Conservation (phyloP, 306 rosid species). For the Cicer judaicum region DNA sequence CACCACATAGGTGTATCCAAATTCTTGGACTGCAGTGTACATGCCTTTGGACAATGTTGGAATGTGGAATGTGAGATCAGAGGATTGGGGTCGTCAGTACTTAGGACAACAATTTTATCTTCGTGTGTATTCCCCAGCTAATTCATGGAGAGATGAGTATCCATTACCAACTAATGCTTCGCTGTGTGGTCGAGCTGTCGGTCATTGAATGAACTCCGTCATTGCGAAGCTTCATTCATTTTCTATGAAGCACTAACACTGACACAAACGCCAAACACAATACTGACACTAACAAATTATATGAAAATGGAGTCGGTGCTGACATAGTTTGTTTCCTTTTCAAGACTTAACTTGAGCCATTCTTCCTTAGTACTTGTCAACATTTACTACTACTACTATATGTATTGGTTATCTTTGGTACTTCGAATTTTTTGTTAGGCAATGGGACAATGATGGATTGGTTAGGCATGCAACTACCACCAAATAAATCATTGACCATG, state of each 20-base stretch:
- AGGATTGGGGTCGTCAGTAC: conserved; percentile 81
- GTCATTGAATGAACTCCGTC: conserved; percentile 34
- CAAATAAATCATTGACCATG: too few species aligned
- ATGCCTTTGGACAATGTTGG: conserved; percentile 95
- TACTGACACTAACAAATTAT: too few species aligned
- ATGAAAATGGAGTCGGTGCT: background rate
- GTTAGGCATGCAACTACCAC: background rate
- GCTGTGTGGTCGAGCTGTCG: conserved; percentile 66
- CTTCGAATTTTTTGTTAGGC: background rate
- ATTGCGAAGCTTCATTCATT: background rate
- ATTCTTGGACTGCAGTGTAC: conserved; percentile 86
- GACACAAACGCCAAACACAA: background rate
- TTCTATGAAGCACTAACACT: background rate
- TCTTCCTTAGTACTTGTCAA: conserved; percentile 1
- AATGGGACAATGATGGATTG: background rate
- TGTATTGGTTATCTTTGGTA: background rate
- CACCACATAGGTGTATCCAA: conserved; percentile 69
- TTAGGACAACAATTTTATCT: conserved; percentile 86
- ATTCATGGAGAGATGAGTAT: conserved; percentile 92
- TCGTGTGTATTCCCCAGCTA: conserved; percentile 78
- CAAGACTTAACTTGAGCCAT: conserved; percentile 52
- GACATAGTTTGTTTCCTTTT: background rate
- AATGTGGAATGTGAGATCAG: conserved; percentile 89
- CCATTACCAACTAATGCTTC: conserved; percentile 83
- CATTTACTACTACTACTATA: background rate